Percentiles rank a stretch among this genome's conserved stretches.
Conservation (phyloP, 2,329 filamentous ascomycete species). For the Emmonsiellopsis sp. region DNA sequence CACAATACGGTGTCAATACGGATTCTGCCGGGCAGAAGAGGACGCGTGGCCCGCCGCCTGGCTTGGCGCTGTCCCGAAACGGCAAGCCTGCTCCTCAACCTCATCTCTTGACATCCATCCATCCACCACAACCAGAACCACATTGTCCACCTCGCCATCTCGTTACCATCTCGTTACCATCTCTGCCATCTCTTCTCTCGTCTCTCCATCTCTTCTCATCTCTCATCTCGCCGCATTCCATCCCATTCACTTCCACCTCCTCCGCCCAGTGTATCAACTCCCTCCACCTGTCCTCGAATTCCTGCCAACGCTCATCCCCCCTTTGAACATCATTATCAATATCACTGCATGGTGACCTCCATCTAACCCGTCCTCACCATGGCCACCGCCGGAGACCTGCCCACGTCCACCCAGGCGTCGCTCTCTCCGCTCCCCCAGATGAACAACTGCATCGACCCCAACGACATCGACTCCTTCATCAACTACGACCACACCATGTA, state of each 20-base stretch:
- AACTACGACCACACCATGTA: slow-evolving; percentile 38
- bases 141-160: not conserved
- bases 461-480: slow-evolving; percentile 38
- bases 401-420: slow-evolving; percentile 17
- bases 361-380: slow-evolving; percentile 2
- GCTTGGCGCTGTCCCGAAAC: not conserved
- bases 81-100: no score
- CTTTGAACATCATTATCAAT: not conserved
- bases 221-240: not conserved
- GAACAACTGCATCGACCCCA: slow-evolving; percentile 30
- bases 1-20: no score
- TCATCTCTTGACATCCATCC: not conserved
- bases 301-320: no score
- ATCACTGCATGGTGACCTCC: not conserved
- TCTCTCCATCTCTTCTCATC: slow-evolving; percentile 5
- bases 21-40: not conserved
- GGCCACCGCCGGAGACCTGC: slow-evolving; percentile 11
- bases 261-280: no score
- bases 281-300: no score
- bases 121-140: not conserved
- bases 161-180: not conserved
- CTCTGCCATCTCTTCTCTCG: not conserved
- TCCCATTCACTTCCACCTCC: no score
- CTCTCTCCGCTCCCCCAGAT: slow-evolving; percentile 19
- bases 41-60: not conserved